Evolutionary conservation across 2,329 filamentous ascomycete species (phyloP).

Genomic region (Ophiostoma sp.): DNA sequence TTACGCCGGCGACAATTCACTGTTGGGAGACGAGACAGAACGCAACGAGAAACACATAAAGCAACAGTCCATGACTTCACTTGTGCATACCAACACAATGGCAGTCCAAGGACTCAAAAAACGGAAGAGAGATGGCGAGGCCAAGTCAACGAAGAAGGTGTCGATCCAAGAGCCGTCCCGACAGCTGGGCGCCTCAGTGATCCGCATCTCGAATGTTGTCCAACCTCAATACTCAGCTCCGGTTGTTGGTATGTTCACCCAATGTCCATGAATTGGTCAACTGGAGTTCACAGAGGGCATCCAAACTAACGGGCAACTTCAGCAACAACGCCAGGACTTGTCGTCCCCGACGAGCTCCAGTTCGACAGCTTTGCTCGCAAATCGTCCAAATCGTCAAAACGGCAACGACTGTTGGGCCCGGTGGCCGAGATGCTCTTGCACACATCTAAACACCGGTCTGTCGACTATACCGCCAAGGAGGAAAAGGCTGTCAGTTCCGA

Average conservation of each 20-base stretch:
- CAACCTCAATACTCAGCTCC: constrained; percentile 51
- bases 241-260: constrained; percentile 36
- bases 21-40: not conserved
- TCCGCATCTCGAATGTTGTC: constrained; percentile 50
- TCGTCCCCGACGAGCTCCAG: constrained; percentile 39
- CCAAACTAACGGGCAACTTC: not conserved
- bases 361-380: constrained; percentile 54
- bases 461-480: constrained; percentile 62
- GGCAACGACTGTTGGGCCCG: constrained; percentile 36
- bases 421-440: constrained; percentile 56
- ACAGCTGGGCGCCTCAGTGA: constrained; percentile 29
- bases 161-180: constrained; percentile 42
- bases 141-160: constrained; percentile 55
- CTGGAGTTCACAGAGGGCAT: no score
- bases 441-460: constrained; percentile 55
- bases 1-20: not conserved
- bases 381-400: constrained; percentile 35
- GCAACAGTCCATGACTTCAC: constrained; percentile 10
- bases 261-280: not conserved
- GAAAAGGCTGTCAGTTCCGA: constrained; percentile 46
- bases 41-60: not conserved
- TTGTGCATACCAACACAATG: constrained; percentile 23
- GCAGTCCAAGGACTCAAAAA: constrained; percentile 43
- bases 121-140: constrained; percentile 51
- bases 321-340: constrained; percentile 47